phyloP scores from a whole-genome alignment of 768 basidiomycete species.

The Russula dissimulans region DNA sequence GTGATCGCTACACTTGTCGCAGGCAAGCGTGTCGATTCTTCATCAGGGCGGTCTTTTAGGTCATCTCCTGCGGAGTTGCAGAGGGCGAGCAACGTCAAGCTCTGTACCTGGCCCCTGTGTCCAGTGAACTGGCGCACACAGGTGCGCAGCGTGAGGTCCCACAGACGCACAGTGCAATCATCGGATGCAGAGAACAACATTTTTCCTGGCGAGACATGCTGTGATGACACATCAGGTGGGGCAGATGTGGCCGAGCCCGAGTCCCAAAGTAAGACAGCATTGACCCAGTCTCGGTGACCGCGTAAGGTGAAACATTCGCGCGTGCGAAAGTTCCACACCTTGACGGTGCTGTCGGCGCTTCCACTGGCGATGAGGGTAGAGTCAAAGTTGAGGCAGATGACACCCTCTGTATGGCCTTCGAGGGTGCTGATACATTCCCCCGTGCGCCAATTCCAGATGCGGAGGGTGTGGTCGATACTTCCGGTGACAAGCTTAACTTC shows the following conservation, averaged over 20 bases:
- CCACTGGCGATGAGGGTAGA: conserved; percentile 87
- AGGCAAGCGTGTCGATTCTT: neutral
- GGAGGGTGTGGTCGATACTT: conserved; percentile 91
- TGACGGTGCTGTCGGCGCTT: conserved; percentile 89
- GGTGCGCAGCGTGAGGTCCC: conserved; percentile 76
- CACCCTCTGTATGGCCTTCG: conserved; percentile 84
- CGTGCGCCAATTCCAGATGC: conserved; percentile 93
- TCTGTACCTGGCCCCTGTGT: conserved; percentile 93
- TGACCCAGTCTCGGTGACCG: conserved; percentile 95
- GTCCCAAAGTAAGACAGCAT: conserved; percentile 91
- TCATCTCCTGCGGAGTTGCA: neutral
- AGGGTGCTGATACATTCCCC: conserved; percentile 83
- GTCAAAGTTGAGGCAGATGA: conserved; percentile 88
- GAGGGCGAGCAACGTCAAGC: conserved; percentile 67
- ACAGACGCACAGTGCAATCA: conserved; percentile 86
- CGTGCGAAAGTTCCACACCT: conserved; percentile 88
- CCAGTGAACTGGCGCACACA: conserved; percentile 82
- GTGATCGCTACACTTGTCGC: neutral
- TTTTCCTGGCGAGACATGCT: conserved; percentile 70
- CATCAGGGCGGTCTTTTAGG: neutral
- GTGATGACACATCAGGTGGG: conserved; percentile 27
- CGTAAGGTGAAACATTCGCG: conserved; percentile 87
- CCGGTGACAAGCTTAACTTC: conserved; percentile 91
- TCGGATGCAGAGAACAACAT: conserved; percentile 98
- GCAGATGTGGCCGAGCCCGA: conserved; percentile 28